These are phyloP conservation scores for Nelumbo lutea DNA, from an alignment of 164 flowering plant species.

Conservation along the genomic window DNA sequence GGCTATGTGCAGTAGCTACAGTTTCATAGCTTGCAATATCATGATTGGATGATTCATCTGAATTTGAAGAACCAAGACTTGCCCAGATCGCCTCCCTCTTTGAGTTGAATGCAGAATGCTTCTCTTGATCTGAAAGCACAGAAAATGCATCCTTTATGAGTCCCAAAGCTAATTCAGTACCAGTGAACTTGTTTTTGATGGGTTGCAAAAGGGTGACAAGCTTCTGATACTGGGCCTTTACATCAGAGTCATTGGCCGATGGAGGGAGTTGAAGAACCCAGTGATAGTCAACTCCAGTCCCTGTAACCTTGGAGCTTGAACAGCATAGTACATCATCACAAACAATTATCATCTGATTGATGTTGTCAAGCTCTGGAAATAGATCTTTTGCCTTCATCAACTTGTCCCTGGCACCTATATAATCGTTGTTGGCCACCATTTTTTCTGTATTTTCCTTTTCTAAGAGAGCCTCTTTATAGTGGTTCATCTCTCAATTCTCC, in stretches of 20 bases:
- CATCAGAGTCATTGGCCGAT: constrained; percentile 15
- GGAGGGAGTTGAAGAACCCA: constrained; percentile 41
- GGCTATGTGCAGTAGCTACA: background rate
- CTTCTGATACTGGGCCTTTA: constrained; percentile 24
- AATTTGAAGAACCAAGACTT: constrained; percentile 7
- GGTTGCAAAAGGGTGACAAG: constrained; percentile 28
- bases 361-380: constrained; percentile 27
- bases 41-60: constrained; percentile 1
- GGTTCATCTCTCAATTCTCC: constrained; percentile 14
- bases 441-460: constrained; percentile 26
- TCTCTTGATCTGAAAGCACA: constrained; percentile 31
- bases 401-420: constrained; percentile 28
- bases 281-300: constrained; percentile 34
- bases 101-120: constrained; percentile 27
- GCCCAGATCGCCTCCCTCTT: constrained; percentile 23
- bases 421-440: constrained; percentile 27
- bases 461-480: constrained; percentile 16
- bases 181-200: constrained; percentile 34
- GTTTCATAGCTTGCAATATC: constrained; percentile 1
- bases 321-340: constrained; percentile 42
- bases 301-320: constrained; percentile 19
- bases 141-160: constrained; percentile 29
- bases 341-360: constrained; percentile 31
- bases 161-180: constrained; percentile 30
- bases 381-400: constrained; percentile 23